Evolutionary conservation across 805 yeast species (phyloP), one percentile per base, ranked within the genome.

Genomic region (Pichia thaimueangensis): DNA sequence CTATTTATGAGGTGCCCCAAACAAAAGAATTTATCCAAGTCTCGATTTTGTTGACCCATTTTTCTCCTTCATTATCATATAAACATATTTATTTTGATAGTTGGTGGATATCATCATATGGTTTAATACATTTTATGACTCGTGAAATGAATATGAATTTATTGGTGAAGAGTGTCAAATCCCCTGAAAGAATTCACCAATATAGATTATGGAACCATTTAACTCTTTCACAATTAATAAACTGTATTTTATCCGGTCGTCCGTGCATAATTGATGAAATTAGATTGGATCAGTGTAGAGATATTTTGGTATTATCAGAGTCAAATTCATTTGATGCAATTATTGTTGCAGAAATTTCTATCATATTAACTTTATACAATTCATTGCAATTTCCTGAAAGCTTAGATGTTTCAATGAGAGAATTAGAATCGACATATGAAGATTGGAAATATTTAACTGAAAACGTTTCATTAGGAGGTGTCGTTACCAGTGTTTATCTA

Each of bases 291-390:
- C 72, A 75, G 45, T 78, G 86, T 47, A 68, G 78, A 9, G 69
- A 76, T 17, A 73, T 82, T 1, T 59, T 83, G 28, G 75, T 78
- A 21, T 60, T 79, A 19, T 68, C 80, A 2, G 68, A 75, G 22
- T 76, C 87, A 3, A 78, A 83, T 8, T 78, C 80, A 51, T 82
- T 82, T 57, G 91, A 83, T 57, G 86, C 86, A 7, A 59, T 86
- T 43, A 78, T 82, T 78, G 82, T 83, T 7, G 80, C 86, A 35
- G 87, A 82, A 55, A 71, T 83, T 32, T 71, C 79, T 5, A 65
- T 82, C 13, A 69, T 78, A 35, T 59, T 75, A 29, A 67, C 77
- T n/a, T 61, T 80, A 1, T 80, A 81, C 60, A 78, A 76, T 48
- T 80, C 70, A 55, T 65, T 79, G 24, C 82, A 79, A 49, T 55